Evolutionary conservation across 192 early-diverging fungal species (phyloP).

Genomic region (Entomortierella lignicola): DNA sequence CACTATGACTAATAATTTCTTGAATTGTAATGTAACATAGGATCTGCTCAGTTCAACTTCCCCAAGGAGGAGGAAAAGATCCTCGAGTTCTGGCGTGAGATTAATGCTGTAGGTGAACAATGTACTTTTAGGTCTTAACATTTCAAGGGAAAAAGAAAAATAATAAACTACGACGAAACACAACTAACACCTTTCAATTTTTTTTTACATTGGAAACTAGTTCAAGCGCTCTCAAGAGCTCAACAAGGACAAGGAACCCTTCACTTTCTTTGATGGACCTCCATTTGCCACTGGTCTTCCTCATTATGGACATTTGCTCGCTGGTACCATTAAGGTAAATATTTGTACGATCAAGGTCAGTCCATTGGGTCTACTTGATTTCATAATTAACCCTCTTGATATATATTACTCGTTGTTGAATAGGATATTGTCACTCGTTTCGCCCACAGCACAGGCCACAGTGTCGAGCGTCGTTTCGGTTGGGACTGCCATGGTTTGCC

Average conservation of each 20-base stretch:
- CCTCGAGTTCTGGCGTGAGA: slow-evolving; percentile 94
- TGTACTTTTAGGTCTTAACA: background rate
- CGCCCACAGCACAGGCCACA: slow-evolving; percentile 94
- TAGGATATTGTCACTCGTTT: slow-evolving; percentile 98
- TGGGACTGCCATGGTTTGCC: slow-evolving; percentile 94
- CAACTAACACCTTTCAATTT: background rate
- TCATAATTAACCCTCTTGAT: background rate
- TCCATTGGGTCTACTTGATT: too few species aligned
- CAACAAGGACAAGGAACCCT: slow-evolving; percentile 87
- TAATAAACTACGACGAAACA: too few species aligned
- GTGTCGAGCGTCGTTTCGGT: slow-evolving; percentile 97
- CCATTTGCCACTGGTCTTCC: slow-evolving; percentile 99
- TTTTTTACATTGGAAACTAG: background rate
- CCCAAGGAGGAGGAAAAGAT: slow-evolving; percentile 96
- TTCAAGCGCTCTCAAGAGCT: slow-evolving; percentile 80
- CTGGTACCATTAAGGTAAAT: slow-evolving; percentile 96
- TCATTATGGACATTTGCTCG: slow-evolving; percentile 98
- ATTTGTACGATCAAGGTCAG: background rate
- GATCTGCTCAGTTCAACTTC: slow-evolving; percentile 78
- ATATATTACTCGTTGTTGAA: background rate
- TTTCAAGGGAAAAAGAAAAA: background rate
- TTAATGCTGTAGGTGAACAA: slow-evolving; percentile 80
- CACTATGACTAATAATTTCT: slow-evolving; percentile 1
- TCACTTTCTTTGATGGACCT: slow-evolving; percentile 97
- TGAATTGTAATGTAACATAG: background rate